Evolutionary conservation across 345 rosid genomes (phyloP), one percentile per base, ranked within the genome.

Genomic region (Brassica juncea): DNA sequence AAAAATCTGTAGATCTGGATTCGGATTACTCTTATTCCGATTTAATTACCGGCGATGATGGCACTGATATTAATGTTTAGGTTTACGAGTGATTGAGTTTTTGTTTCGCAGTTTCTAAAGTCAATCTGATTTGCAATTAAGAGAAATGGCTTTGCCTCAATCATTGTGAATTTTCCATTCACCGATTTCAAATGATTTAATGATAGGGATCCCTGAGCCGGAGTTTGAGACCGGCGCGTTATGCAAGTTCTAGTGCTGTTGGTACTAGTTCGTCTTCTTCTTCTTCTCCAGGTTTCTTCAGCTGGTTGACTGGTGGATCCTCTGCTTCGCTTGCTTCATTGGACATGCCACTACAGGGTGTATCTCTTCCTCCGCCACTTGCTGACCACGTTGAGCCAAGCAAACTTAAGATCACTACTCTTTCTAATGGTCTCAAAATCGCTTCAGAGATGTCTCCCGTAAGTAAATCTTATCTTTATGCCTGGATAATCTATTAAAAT

Each of bases 401-500:
- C 83, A 86, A 84, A 75, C 76, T 85, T 61, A 81, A 77, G 86
- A 68, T 86, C 67, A 87, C 82, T 37, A 86, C 92, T 76, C 93
- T 93, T 42, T 81, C 87, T 3, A 94, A 94, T 83, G 97, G 98
- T 16, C 75, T 89, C 75, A 89, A 83, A 70, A 84, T 92, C 42
- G 98, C 91, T 42, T 90, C 97, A 0, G 94, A 91, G 84, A 73
- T 84, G 74, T 82, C 91, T 21, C 64, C 83, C 71, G 98, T 92
- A 23, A 0, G 65, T 60, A 16, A 54, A 21, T 8, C 2, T 5
- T 74, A 23, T 23, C 25, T 23, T 23, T 23, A 23, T 23, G 25
- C 25, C 25, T 23, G 25, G 25, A 23, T 23, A 23, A 25, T 34
- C 37, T 34, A 5, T 34, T 34, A 37, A 60, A 73, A 25, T 61